A percentile compares a stretch with the other conserved stretches of the same genome.
Evolutionary conservation across 805 yeast species (phyloP).

Genomic region (Ogataea corticis): DNA sequence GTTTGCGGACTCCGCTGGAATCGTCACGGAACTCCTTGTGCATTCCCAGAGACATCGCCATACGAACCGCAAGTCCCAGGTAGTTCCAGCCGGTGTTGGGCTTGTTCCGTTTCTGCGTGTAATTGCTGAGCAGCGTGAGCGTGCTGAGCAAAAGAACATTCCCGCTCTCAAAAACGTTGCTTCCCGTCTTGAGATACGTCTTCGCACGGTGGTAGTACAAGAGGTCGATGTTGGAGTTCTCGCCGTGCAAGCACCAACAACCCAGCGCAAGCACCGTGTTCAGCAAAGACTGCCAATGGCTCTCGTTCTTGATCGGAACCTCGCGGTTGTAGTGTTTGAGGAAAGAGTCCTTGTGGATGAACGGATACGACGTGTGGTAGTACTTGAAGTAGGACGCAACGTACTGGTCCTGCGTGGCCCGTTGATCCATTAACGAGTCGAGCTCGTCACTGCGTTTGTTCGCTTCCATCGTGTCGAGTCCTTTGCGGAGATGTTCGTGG

Average conservation of each 20-base stretch:
- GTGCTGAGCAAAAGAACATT: slow-evolving; percentile 55
- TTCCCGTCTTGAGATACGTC: slow-evolving; percentile 37
- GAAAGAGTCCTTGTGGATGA: slow-evolving; percentile 56
- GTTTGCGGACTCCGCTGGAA: slow-evolving; percentile 19
- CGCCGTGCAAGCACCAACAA: slow-evolving; percentile 64
- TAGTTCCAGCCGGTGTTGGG: slow-evolving; percentile 72
- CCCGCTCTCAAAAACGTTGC: slow-evolving; percentile 58
- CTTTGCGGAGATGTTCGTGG: slow-evolving; percentile 22
- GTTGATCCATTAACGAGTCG: slow-evolving; percentile 21
- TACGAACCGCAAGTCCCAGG: slow-evolving; percentile 61
- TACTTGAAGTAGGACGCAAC: slow-evolving; percentile 52
- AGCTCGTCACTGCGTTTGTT: slow-evolving; percentile 16
- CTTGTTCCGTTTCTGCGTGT: slow-evolving; percentile 63
- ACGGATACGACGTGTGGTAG: slow-evolving; percentile 64
- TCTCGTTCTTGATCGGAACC: slow-evolving; percentile 42
- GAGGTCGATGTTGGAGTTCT: slow-evolving; percentile 50
- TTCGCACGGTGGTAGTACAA: slow-evolving; percentile 58
- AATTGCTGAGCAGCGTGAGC: slow-evolving; percentile 54
- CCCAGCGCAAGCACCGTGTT: slow-evolving; percentile 67
- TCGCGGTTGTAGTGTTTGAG: slow-evolving; percentile 46
- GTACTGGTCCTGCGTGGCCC: slow-evolving; percentile 27
- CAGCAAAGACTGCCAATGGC: slow-evolving; percentile 53
- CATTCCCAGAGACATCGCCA: slow-evolving; percentile 67
- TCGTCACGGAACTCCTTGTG: slow-evolving; percentile 51
- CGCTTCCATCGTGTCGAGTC: slow-evolving; percentile 21